Base-by-base conservation (phyloP, 192 early-diverging fungal genomes). In the Coemansia sp. region DNA sequence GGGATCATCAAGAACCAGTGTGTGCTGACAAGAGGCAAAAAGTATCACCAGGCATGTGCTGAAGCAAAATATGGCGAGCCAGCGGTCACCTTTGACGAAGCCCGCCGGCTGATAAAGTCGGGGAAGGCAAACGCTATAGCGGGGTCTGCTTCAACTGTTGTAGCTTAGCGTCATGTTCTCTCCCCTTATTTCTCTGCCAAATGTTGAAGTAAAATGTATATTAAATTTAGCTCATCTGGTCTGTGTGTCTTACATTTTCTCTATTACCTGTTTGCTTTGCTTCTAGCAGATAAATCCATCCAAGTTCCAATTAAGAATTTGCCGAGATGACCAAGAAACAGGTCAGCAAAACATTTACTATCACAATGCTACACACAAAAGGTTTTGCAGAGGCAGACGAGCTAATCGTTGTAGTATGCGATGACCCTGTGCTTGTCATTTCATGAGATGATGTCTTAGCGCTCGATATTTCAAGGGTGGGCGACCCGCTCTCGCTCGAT, bases 1-100 rank as follows among this genome's bases (percentile, higher is more conserved):
- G 75, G 71, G 30, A 82, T 73, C 46, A 82, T 82, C 59, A 76
- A 74, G 63, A 71, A 68, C 62, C 80, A 77, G 49, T 82, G 80
- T 16, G 80, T 82, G 61, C 23, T 82, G 65, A 82, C 80, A 7
- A 68, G 80, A 3, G 75, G 75, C 64, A 77, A 77, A 58, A 82
- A 82, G 58, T 82, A 82, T 34, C 80, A 82, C 51, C 75, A 77
- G 58, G 7, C 57, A 1, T 82, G 80, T 33, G 80, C 80, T 16
- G 80, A 82, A 68, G 67, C 71, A 48, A 81, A 81, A 60, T 81
- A 81, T 49, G 79, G 73, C 56, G 73, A 81, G 63, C 59, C 60
- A 12, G 79, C 79, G 0, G 61, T 81, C 16, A 61, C 70, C 2
- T 59, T 81, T 40, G 79, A 81, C 21, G 79, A 81, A 52, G 79